phyloP scores from a whole-genome alignment of 2,329 filamentous ascomycete genomes.

The Botrytis cinerea region DNA sequence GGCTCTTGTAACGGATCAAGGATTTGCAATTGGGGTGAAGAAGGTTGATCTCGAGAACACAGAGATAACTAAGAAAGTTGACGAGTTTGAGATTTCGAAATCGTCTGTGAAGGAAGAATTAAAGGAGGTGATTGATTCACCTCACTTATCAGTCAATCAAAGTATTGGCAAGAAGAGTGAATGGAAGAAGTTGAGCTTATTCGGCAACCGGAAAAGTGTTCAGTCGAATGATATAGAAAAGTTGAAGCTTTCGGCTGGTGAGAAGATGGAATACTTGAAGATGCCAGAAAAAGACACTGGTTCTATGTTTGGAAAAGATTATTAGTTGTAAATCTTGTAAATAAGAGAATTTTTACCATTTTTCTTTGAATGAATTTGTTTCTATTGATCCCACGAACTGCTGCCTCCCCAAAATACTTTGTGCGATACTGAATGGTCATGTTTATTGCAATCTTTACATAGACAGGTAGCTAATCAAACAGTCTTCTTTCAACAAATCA shows the following conservation, averaged over 20 bases:
- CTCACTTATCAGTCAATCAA: background rate
- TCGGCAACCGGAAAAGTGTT: background rate
- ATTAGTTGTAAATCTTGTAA: background rate
- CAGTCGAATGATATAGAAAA: background rate
- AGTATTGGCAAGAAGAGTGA: background rate
- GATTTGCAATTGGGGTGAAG: background rate
- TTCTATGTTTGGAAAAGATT: background rate
- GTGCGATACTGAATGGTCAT: background rate
- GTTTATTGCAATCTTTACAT: background rate
- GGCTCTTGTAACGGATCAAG: conserved; percentile 49
- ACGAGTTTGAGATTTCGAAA: background rate
- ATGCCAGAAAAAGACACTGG: background rate
- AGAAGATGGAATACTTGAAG: background rate
- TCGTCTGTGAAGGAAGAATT: background rate
- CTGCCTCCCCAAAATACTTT: background rate
- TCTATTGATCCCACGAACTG: background rate
- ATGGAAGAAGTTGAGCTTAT: background rate
- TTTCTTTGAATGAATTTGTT: background rate
- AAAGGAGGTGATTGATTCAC: background rate
- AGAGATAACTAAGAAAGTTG: background rate
- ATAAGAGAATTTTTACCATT: background rate
- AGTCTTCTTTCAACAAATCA: background rate
- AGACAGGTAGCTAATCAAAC: too few species aligned
- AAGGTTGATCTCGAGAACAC: background rate
- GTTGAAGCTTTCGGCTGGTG: background rate